Evolutionary conservation across 1,284 basidiomycete genomes (phyloP), one percentile per base, ranked within the genome.

Genomic region (Ceratobasidium theobromae): DNA sequence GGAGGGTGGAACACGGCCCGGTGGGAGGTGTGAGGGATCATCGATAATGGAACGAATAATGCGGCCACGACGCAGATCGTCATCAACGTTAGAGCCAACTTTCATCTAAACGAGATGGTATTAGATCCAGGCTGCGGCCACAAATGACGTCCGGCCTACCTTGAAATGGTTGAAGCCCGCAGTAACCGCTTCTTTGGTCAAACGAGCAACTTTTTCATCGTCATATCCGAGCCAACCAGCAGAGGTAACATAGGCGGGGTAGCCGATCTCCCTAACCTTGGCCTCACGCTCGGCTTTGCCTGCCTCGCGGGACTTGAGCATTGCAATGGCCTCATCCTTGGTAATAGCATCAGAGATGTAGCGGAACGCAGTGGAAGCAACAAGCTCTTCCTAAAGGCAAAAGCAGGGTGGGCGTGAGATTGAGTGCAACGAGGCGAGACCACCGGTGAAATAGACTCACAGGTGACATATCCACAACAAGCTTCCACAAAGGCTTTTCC

Each of bases 91-190:
- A 38, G 89, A 88, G 65, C 95, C 95, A 69, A 98, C 94, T 80
- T 98, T 98, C 87, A 96, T 94, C 80, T 78, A 16, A 43, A n/a
- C 16, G 68, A 30, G 46, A 8, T 35, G 4, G 28, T 68, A 46
- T 40, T 25, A 38, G 27, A n/a, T 38, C n/a, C 28, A 18, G 38
- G 23, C 4, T 16, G 12, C 46, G 12, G 8, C 46, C n/a, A 16
- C 27, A 5, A 4, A 57, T 21, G 21, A 53, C 14, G n/a, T 27
- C 3, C 9, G 49, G 67, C 72, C 58, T 58, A 78, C 78, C 72
- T 95, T 95, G 84, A 96, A 95, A 78, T 95, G 92, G 79, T 92
- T 93, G 84, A 96, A 96, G 30, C 95, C 95, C 55, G 85, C 86
- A 27, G 82, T 77, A 60, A 98, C 82, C 30, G 94, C 91, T 74